phyloP scores from a whole-genome alignment of 2,329 filamentous ascomycete genomes.

The Endocalyx cinctus region DNA sequence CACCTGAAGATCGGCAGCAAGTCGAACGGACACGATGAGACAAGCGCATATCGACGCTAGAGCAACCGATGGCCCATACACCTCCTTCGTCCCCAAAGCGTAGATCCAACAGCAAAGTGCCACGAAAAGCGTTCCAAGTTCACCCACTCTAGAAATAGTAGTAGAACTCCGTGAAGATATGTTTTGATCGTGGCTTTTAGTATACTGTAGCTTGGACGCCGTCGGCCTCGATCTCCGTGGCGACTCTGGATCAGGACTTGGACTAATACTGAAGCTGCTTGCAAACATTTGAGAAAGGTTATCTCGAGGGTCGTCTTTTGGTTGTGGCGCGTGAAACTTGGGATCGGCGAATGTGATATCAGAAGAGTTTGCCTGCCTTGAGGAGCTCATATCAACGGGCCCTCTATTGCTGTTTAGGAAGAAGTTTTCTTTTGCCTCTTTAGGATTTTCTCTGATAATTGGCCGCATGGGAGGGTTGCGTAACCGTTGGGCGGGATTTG shows the following conservation, averaged over 20 bases:
- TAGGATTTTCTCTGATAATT: slow-evolving; percentile 42
- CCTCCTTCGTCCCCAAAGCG: slow-evolving; percentile 19
- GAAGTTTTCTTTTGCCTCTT: slow-evolving; percentile 44
- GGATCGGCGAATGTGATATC: slow-evolving; percentile 20
- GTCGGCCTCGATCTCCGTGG: slow-evolving; percentile 5
- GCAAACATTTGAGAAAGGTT: slow-evolving; percentile 28
- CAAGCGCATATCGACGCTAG: slow-evolving; percentile 22
- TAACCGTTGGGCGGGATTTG: slow-evolving; percentile 57
- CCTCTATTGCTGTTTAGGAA: slow-evolving; percentile 31
- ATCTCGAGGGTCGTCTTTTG: slow-evolving; percentile 26
- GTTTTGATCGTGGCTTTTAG: too few species aligned
- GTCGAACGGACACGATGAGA: slow-evolving; percentile 25
- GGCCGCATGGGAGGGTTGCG: slow-evolving; percentile 58
- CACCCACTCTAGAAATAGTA: slow-evolving; percentile 11
- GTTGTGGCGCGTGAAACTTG: slow-evolving; percentile 25
- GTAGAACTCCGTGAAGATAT: neutral
- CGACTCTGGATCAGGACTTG: slow-evolving; percentile 20
- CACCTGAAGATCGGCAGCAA: slow-evolving; percentile 24
- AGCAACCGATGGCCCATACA: slow-evolving; percentile 22
- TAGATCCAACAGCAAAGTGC: slow-evolving; percentile 23
- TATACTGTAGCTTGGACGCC: too few species aligned
- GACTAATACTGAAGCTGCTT: slow-evolving; percentile 27
- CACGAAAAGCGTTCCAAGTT: slow-evolving; percentile 20
- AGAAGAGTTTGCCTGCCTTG: slow-evolving; percentile 9
- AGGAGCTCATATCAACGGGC: slow-evolving; percentile 18